These are phyloP conservation scores for Aspergillus transmontanensis DNA, from an alignment of 2,329 filamentous ascomycete genomes.

Conservation along the genomic window DNA sequence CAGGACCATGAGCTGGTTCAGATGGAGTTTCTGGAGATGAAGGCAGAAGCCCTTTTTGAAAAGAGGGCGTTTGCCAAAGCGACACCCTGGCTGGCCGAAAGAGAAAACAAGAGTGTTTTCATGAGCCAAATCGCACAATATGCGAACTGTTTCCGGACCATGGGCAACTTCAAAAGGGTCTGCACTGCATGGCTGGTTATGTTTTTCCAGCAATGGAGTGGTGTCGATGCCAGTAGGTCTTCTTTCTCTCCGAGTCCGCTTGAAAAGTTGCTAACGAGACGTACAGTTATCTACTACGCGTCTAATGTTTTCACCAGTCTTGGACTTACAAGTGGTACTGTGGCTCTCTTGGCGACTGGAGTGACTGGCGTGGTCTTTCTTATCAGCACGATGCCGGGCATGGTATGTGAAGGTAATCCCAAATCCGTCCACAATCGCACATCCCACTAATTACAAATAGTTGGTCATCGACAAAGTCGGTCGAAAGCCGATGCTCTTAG, in stretches of 20 bases:
- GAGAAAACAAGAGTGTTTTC: constrained; percentile 44
- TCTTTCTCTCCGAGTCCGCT: background rate
- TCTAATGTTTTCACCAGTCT: constrained; percentile 41
- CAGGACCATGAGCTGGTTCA: constrained; percentile 42
- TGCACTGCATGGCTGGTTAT: constrained; percentile 49
- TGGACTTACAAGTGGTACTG: constrained; percentile 35
- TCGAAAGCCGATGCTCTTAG: constrained; percentile 32
- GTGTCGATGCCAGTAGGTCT: constrained; percentile 42
- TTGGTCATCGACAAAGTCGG: constrained; percentile 32
- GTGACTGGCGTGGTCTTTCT: constrained; percentile 38
- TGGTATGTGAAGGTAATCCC: constrained; percentile 27
- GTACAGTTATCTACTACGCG: constrained; percentile 45
- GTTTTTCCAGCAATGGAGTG: constrained; percentile 54
- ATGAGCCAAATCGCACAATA: constrained; percentile 55
- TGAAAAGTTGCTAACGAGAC: background rate
- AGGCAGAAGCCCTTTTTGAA: constrained; percentile 50
- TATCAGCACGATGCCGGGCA: constrained; percentile 33
- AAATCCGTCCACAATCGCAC: background rate
- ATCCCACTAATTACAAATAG: constrained; percentile 9
- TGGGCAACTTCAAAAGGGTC: constrained; percentile 55
- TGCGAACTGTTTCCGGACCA: constrained; percentile 49
- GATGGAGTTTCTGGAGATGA: constrained; percentile 52
- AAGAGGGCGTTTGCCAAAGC: constrained; percentile 45
- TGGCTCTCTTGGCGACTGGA: constrained; percentile 37
- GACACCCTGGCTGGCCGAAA: constrained; percentile 44